A percentile compares a stretch with the other conserved stretches of the same genome.
These are phyloP conservation scores for Dactylis glomerata DNA, from an alignment of 176 grass and related monocot genomes.

Conservation along the genomic window DNA sequence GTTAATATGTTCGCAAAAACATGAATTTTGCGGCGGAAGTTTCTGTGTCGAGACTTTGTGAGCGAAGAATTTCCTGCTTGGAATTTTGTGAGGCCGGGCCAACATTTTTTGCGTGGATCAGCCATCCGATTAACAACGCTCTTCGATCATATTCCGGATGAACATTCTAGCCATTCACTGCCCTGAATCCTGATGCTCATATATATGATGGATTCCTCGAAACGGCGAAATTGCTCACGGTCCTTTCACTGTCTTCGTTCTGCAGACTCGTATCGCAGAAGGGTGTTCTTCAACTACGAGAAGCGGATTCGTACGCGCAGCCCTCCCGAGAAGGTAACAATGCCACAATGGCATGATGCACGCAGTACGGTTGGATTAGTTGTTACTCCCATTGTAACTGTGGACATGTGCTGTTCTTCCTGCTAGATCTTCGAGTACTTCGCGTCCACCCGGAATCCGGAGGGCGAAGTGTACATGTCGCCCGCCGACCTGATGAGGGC, in stretches of 20 bases:
- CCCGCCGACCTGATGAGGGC: slow-evolving; percentile 87
- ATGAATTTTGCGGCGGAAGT: background rate
- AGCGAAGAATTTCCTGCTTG: background rate
- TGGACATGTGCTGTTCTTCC: background rate
- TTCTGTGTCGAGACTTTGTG: background rate
- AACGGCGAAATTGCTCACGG: background rate
- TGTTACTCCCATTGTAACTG: background rate
- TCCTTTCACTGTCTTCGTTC: background rate
- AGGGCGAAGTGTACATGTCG: slow-evolving; percentile 78
- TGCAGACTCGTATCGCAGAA: slow-evolving; percentile 72
- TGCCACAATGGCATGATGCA: background rate
- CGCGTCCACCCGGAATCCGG: slow-evolving; percentile 53
- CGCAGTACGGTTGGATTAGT: background rate
- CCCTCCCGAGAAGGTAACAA: slow-evolving; percentile 91
- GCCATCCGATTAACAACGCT: background rate
- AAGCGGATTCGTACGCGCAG: slow-evolving; percentile 81
- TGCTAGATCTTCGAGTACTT: slow-evolving; percentile 96
- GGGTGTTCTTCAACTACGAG: slow-evolving; percentile 98
- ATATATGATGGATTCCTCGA: background rate
- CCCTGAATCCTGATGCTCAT: background rate
- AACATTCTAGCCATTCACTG: background rate
- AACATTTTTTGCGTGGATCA: background rate
- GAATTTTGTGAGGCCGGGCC: background rate
- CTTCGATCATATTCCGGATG: background rate
- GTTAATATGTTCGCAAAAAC: too few relatives aligned